A percentile compares a stretch with the other conserved stretches of the same genome.
Conservation (phyloP, 441 rosid genomes). For the Syzygium syzygioides region DNA sequence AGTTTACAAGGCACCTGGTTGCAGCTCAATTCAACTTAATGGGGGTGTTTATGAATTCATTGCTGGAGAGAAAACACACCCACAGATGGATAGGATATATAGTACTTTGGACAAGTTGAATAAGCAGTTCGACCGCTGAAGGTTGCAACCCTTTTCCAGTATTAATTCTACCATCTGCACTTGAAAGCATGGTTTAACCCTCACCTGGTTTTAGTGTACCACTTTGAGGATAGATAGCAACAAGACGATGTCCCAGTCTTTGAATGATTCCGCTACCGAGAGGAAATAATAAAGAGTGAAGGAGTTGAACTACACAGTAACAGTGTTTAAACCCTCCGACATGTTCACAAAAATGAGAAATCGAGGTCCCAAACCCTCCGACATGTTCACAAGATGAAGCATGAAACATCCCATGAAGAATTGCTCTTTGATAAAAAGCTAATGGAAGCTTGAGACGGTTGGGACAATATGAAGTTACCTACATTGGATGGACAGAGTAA, state of each 20-base stretch:
- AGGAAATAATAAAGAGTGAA: not conserved
- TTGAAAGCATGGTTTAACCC: not conserved
- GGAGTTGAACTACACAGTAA: not conserved
- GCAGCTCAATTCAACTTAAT: constrained; percentile 48
- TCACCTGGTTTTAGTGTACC: not conserved
- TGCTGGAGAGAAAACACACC: constrained; percentile 43
- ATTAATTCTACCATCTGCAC: not conserved
- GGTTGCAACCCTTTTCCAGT: not conserved
- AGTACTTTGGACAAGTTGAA: constrained; percentile 23
- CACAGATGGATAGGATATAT: constrained; percentile 31
- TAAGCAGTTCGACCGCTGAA: constrained; percentile 8
- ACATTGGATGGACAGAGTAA: not conserved
- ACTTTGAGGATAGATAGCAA: not conserved
- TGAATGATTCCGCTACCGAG: not conserved
- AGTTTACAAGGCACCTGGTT: constrained; percentile 54
- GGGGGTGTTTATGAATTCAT: constrained; percentile 44
- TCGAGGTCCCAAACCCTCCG: not conserved
- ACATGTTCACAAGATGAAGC: not conserved
- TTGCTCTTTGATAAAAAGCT: not conserved
- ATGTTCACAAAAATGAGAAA: not conserved
- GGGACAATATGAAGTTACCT: not conserved
- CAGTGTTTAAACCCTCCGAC: not conserved
- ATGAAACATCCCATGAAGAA: not conserved
- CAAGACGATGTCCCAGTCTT: not conserved
- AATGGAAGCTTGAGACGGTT: not conserved